Conservation (phyloP, 352 stramenopile species). For the Pelagophyceae sp. region DNA sequence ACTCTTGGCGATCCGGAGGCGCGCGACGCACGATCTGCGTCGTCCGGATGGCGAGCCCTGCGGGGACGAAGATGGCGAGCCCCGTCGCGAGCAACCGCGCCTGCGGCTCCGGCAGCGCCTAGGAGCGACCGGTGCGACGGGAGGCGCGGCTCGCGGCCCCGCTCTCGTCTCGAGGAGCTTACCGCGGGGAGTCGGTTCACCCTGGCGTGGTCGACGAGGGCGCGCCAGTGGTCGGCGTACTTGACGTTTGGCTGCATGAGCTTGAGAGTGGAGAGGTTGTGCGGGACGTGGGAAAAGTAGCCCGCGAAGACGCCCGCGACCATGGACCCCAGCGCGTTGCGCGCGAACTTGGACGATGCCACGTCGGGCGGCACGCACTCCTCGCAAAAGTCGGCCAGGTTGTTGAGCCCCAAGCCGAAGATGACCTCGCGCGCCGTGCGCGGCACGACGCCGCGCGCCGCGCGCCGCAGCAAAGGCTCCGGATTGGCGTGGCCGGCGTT, state of each 20-base stretch:
- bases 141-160: too few species aligned
- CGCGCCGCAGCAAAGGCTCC: constrained; percentile 68
- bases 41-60: constrained; percentile 73
- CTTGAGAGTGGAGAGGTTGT: constrained; percentile 90
- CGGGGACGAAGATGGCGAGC: constrained; percentile 70
- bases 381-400: constrained; percentile 83
- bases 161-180: too few species aligned
- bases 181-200: constrained; percentile 11
- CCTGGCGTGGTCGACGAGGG: constrained; percentile 30
- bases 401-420: constrained; percentile 82
- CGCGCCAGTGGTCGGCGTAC: constrained; percentile 31
- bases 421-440: constrained; percentile 76
- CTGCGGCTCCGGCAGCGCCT: constrained; percentile 27
- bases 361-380: constrained; percentile 63
- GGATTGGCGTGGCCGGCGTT: constrained; percentile 85
- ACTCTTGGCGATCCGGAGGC: too few species aligned
- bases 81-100: constrained; percentile 43
- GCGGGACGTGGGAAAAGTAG: constrained; percentile 84
- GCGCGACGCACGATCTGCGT: constrained; percentile 84
- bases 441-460: constrained; percentile 72
- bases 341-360: constrained; percentile 46
- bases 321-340: constrained; percentile 74
- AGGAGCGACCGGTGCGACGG: too few species aligned
- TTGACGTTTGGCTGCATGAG: constrained; percentile 70
- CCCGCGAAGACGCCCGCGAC: constrained; percentile 73